A percentile compares a stretch with the other conserved stretches of the same genome.
These are phyloP conservation scores for Microglena sp. DNA, from an alignment of 139 green algal species.

Conservation along the genomic window DNA sequence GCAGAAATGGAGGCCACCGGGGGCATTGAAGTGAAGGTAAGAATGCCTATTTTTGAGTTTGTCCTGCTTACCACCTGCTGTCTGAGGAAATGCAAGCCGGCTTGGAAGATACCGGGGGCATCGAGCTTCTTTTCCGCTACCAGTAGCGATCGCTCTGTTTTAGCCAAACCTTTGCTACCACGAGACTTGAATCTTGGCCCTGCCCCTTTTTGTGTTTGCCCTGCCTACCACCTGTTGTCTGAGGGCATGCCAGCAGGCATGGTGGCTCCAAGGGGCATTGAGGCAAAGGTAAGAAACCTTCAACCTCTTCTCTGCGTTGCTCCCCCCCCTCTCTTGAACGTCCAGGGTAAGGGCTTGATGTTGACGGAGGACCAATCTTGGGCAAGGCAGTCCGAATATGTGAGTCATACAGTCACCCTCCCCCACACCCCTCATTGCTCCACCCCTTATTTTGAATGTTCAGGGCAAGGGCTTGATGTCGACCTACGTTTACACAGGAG, in stretches of 20 bases:
- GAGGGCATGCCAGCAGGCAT: no score
- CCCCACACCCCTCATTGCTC: not conserved
- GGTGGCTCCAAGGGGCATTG: no score
- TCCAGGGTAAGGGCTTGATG: slow-evolving; percentile 3
- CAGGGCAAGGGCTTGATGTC: slow-evolving; percentile 4
- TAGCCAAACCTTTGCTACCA: no score
- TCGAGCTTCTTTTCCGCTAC: not conserved
- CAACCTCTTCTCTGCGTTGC: not conserved
- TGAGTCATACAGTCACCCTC: not conserved
- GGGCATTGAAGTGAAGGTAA: slow-evolving; percentile 1
- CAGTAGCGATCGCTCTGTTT: not conserved
- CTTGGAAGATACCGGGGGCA: not conserved
- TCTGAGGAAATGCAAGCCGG: not conserved
- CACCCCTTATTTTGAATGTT: not conserved
- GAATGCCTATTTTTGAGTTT: not conserved
- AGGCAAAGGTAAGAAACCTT: not conserved
- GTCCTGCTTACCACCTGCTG: not conserved
- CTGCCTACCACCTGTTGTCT: no score
- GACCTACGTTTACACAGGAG: slow-evolving; percentile 1
- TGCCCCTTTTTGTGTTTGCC: no score
- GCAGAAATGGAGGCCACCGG: not conserved
- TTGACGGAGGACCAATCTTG: no score
- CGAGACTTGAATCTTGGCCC: no score
- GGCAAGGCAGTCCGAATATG: not conserved
- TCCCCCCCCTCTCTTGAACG: not conserved